Conservation (phyloP, 371 early-diverging fungal species). For the Apophysomyces variabilis region DNA sequence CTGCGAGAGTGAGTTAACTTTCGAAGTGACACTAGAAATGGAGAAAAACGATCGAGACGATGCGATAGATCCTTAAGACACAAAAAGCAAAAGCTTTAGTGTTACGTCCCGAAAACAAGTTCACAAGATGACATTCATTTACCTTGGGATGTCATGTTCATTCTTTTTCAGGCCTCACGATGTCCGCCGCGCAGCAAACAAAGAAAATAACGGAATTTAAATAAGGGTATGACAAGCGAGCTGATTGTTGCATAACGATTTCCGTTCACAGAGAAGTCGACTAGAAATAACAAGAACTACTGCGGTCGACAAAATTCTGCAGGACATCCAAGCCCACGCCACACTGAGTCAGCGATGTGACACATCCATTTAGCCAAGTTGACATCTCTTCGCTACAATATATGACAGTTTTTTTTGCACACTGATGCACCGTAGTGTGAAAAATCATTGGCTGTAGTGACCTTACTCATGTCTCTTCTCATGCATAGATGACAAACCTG, state of each 20-base stretch:
- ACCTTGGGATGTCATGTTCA: neutral
- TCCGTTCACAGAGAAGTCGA: no score
- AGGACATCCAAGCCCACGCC: neutral
- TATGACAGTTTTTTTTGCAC: conserved; percentile 8
- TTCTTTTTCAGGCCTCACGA: neutral
- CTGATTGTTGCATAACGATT: no score
- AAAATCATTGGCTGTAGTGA: neutral
- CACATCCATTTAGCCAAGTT: conserved; percentile 4
- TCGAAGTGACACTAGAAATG: conserved; percentile 5
- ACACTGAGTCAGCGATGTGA: neutral
- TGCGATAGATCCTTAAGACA: neutral
- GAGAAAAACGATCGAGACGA: neutral
- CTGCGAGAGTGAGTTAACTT: neutral
- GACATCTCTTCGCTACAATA: conserved; percentile 8
- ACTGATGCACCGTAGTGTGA: neutral
- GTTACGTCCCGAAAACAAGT: neutral
- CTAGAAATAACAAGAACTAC: no score
- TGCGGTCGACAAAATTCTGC: neutral
- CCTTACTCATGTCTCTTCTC: neutral
- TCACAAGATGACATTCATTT: neutral
- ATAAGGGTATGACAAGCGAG: no score
- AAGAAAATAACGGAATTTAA: no score
- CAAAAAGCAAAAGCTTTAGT: neutral
- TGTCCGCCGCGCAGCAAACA: no score
- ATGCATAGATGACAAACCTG: neutral